A percentile compares a stretch with the other conserved stretches of the same genome.
phyloP scores from a whole-genome alignment of 805 yeast genomes.

The Candida stauntonica region DNA sequence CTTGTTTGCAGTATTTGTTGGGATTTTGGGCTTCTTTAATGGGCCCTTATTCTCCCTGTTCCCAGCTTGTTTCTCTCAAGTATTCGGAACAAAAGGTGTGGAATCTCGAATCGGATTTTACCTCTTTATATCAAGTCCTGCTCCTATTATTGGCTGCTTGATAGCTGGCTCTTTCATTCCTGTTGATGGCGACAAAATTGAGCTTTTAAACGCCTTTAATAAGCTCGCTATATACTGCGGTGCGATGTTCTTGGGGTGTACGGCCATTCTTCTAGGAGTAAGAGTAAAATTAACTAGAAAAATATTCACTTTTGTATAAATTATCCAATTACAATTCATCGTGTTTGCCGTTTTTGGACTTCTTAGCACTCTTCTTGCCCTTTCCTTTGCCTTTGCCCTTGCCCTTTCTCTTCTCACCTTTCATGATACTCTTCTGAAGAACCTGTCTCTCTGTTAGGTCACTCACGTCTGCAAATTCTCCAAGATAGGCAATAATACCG shows the following conservation, averaged over 20 bases:
- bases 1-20: conserved; percentile 15
- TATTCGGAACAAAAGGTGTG: conserved; percentile 20
- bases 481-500: conserved; percentile 30
- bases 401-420: conserved; percentile 23
- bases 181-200: conserved; percentile 4
- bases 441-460: conserved; percentile 9
- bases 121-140: conserved; percentile 19
- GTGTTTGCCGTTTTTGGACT: conserved; percentile 2
- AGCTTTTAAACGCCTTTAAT: conserved; percentile 12
- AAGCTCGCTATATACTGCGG: conserved; percentile 21
- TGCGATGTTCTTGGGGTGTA: conserved; percentile 13
- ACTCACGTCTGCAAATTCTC: conserved; percentile 26
- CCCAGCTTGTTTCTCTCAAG: conserved; percentile 23
- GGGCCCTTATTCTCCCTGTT: conserved; percentile 22
- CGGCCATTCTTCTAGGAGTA: conserved; percentile 9
- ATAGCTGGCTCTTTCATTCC: conserved; percentile 24
- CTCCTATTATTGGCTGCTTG: conserved; percentile 22
- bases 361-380: conserved; percentile 2
- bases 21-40: conserved; percentile 19
- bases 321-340: conserved; percentile 17
- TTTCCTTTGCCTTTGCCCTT: too few relatives aligned
- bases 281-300: too few relatives aligned
- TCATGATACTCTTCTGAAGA: conserved; percentile 21
- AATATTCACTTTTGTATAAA: too few relatives aligned
- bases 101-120: conserved; percentile 20